phyloP scores from a whole-genome alignment of 768 basidiomycete species.

The Russula abietina region DNA sequence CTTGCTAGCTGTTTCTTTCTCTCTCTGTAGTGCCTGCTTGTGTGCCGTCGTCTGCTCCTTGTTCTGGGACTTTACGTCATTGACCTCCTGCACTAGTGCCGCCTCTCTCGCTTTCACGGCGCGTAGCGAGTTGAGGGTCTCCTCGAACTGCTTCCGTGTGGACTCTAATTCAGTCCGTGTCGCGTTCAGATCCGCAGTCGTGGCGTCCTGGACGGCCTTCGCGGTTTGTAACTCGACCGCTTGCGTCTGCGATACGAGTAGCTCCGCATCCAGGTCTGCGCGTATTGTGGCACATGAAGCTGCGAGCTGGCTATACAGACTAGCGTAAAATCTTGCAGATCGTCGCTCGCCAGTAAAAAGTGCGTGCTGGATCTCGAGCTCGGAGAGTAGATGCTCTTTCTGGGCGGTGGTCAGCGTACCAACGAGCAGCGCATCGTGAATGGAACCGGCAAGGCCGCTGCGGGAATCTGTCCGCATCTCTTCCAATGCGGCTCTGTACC shows the following conservation, averaged over 20 bases:
- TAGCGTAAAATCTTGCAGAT: slow-evolving; percentile 14
- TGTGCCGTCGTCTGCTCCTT: slow-evolving; percentile 32
- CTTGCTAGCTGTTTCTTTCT: slow-evolving; percentile 39
- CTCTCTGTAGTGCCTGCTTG: slow-evolving; percentile 29
- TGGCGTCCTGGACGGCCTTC: slow-evolving; percentile 39
- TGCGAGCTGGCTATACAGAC: slow-evolving; percentile 25
- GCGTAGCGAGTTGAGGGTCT: slow-evolving; percentile 23
- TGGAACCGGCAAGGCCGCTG: background rate
- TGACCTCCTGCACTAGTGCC: slow-evolving; percentile 29
- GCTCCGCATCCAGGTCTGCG: slow-evolving; percentile 22
- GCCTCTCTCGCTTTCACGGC: slow-evolving; percentile 26
- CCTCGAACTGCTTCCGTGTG: slow-evolving; percentile 26
- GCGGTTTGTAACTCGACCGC: slow-evolving; percentile 38
- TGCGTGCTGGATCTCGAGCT: slow-evolving; percentile 1
- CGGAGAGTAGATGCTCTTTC: slow-evolving; percentile 10
- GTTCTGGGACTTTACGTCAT: slow-evolving; percentile 29
- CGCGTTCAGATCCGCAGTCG: slow-evolving; percentile 37
- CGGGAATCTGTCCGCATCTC: slow-evolving; percentile 1
- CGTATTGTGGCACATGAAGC: slow-evolving; percentile 23
- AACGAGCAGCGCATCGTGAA: background rate
- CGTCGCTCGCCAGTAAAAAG: slow-evolving; percentile 11
- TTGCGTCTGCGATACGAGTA: slow-evolving; percentile 25
- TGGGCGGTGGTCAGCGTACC: slow-evolving; percentile 1
- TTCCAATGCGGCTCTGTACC: slow-evolving; percentile 17
- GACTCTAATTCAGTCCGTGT: slow-evolving; percentile 25